A percentile compares a stretch with the other conserved stretches of the same genome.
phyloP scores from a whole-genome alignment of 1,284 basidiomycete species.

The Malassezia brasiliensis region DNA sequence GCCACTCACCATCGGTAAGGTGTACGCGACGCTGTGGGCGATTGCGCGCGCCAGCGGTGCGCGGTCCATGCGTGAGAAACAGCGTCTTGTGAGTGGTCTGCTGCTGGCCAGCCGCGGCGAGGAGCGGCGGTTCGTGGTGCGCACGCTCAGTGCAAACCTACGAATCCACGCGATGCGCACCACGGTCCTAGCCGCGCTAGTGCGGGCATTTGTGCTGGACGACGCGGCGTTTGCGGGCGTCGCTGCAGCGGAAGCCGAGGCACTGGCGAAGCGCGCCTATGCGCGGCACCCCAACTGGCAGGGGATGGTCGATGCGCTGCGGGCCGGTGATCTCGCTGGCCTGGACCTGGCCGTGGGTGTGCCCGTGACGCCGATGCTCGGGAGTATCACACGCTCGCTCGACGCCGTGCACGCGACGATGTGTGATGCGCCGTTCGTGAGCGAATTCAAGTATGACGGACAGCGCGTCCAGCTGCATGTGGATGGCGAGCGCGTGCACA shows the following conservation, averaged over 20 bases:
- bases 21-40: conserved; percentile 49
- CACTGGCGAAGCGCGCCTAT: conserved; percentile 48
- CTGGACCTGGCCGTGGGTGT: conserved; percentile 60
- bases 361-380: conserved; percentile 53
- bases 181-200: conserved; percentile 70
- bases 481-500: conserved; percentile 53
- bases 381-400: conserved; percentile 62
- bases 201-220: conserved; percentile 64
- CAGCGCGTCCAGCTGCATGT: conserved; percentile 78
- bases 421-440: conserved; percentile 37
- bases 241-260: conserved; percentile 32
- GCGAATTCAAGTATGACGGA: conserved; percentile 73
- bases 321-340: conserved; percentile 33
- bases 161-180: conserved; percentile 72
- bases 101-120: conserved; percentile 76
- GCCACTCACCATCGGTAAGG: conserved; percentile 35
- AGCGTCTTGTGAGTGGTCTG: conserved; percentile 67
- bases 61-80: conserved; percentile 66
- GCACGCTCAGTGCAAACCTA: conserved; percentile 70
- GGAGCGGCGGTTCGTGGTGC: conserved; percentile 71
- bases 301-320: conserved; percentile 61
- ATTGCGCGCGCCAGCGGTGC: conserved; percentile 57
- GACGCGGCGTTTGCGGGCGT: conserved; percentile 28
- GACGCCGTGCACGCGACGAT: conserved; percentile 70
- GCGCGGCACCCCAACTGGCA: conserved; percentile 81